Evolutionary conservation across 805 yeast species (phyloP), one percentile per base, ranked within the genome.

Genomic region (Clavispora phyllophila): DNA sequence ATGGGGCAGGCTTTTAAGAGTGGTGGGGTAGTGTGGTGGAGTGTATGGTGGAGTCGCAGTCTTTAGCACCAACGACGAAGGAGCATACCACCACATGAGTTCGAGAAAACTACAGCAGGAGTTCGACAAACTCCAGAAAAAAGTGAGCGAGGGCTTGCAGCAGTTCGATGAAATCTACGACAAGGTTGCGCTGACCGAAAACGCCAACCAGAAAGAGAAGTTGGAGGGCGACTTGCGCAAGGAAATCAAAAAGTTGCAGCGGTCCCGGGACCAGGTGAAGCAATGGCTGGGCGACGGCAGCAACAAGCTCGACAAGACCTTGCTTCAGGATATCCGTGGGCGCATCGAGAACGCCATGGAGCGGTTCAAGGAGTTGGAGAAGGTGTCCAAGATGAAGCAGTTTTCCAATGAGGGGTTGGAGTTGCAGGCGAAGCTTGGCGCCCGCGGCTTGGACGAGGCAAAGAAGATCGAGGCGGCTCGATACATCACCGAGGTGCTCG

Each of bases 321-420:
- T 56, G 23, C 52, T 70, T 25, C 71, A 61, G 39, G 93, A 88
- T 60, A 86, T 84, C 55, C 76, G 81, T 13, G 61, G 71, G 39
- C 69, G 87, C 49, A 72, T 83, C 44, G 97, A 91, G 55, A 85
- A 89, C 57, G 93, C 93, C 47, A 91, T 91, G 99, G 99, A 91
- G 64, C 78, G 89, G 55, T 93, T 91, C 68, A 93, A 93, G 62
- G 91, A 88, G 43, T 87, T 91, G 53, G 99, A 91, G 65, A 87
- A 89, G 66, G 80, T 84, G 49, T 84, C 87, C 78, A 91, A 91
- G 67, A 88, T 95, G 29, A 91, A 91, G 63, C 96, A 96, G 40
- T 91, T 87, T 61, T 82, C 93, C 25, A 88, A 87, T 58, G 98
- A 93, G 63, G 97, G 97, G 0, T 72, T 91, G 49, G 87, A 85